phyloP scores from a whole-genome alignment of 306 rosid species.

The Cicer judaicum region DNA sequence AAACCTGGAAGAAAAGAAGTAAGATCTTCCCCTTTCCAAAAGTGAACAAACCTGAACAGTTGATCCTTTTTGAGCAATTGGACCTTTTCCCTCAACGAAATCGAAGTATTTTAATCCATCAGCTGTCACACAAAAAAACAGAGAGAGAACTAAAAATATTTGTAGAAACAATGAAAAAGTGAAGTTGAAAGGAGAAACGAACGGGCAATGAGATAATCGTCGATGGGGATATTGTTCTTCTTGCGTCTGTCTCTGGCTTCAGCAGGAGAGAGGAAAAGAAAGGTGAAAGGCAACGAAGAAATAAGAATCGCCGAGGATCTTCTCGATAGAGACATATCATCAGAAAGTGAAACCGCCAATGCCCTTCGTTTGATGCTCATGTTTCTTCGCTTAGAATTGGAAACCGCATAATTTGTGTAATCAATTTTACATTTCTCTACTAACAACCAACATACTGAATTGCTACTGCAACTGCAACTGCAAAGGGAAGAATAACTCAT shows the following conservation, averaged over 20 bases:
- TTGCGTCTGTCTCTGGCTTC: constrained; percentile 79
- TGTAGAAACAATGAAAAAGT: too few relatives aligned
- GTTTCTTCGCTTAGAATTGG: not conserved
- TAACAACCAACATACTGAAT: not conserved
- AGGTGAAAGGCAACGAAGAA: constrained; percentile 57
- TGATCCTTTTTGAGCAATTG: constrained; percentile 73
- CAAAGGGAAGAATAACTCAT: constrained; percentile 29
- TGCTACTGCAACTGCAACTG: not conserved
- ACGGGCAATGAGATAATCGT: constrained; percentile 70
- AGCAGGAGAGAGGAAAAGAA: constrained; percentile 47
- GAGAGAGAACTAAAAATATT: not conserved
- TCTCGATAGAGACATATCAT: constrained; percentile 54
- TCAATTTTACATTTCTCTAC: constrained; percentile 11
- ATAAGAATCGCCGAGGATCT: constrained; percentile 69
- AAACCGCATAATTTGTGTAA: constrained; percentile 4
- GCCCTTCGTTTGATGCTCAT: not conserved
- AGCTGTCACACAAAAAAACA: constrained; percentile 51
- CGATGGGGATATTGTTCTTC: constrained; percentile 67
- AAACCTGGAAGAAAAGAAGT: not conserved
- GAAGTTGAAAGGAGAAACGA: constrained; percentile 23
- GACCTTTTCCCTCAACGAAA: constrained; percentile 83
- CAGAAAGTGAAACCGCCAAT: constrained; percentile 8
- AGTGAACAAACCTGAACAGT: constrained; percentile 67
- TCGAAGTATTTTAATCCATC: constrained; percentile 89
- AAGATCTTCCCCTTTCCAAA: not conserved